Base-by-base conservation (phyloP, 2,329 filamentous ascomycete genomes). In the Aspergillus luchuensis region DNA sequence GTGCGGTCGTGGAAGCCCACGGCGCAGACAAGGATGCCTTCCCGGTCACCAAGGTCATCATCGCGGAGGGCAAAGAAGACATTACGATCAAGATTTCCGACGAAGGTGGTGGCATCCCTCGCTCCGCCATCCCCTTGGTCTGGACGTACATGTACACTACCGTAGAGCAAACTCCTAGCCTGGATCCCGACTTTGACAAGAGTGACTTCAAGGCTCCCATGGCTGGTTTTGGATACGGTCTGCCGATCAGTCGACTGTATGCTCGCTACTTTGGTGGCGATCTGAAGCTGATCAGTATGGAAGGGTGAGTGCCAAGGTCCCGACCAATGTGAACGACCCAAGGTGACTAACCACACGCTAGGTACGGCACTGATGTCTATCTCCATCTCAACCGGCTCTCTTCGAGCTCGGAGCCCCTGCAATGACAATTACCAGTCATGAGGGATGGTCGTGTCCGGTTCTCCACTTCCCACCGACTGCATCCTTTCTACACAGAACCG, bases 141-240 rank as follows among this genome's bases (percentile, higher is more conserved):
- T 99, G 95, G 95, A 99, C 95, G 11, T 99, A 99, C 77, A 99
- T 98, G 95, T 99, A 99, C 77, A 99, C 95, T 38, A 99, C 95
- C 2, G 95, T 99, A 66, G 95, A 98, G 76, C 88, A 93, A 69
- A 98, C 95, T 21, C 95, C 95, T 13, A 96, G 89, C 73, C 81
- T 99, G 64, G 95, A 99, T 73, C 95, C 95, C 0, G 94, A 98
- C 75, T 99, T 98, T 76, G 94, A 99, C 79, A 96, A 98, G 81
- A 97, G 89, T 79, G 95, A 99, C 77, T 99, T 99, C 83, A 98
- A 99, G 78, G 95, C 95, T 11, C 95, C 95, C 1, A 98, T 99
- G 95, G 95, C 95, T 63, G 95, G 95, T 2, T 99, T 98, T 73
- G 95, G 95, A n/a, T 99, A 99, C 72, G 95, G 95, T 15, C 76